These are phyloP conservation scores for Funneliformis mosseae DNA, from an alignment of 192 early-diverging fungal genomes.

Conservation along the genomic window DNA sequence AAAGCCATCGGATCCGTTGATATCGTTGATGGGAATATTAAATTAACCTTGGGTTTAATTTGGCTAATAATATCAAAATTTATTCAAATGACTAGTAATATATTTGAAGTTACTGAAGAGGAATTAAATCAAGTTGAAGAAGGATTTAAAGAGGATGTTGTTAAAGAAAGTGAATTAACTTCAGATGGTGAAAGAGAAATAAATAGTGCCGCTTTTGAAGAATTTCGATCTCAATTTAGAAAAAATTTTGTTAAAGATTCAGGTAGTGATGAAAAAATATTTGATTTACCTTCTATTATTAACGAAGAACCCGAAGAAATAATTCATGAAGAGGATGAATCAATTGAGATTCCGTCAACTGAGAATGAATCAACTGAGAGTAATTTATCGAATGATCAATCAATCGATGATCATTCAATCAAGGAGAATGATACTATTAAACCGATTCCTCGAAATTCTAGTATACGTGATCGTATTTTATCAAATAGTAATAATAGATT, in stretches of 20 bases:
- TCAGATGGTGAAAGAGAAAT: background rate
- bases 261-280: background rate
- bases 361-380: background rate
- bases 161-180: background rate
- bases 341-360: background rate
- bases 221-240: background rate
- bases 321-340: background rate
- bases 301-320: background rate
- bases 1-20: conserved; percentile 31
- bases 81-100: conserved; percentile 6
- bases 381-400: background rate
- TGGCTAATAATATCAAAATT: conserved; percentile 30
- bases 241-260: background rate
- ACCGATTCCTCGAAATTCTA: background rate
- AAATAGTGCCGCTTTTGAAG: background rate
- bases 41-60: conserved; percentile 33
- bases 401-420: background rate
- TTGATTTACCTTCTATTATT: background rate
- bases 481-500: background rate
- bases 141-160: conserved; percentile 3
- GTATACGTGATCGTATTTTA: background rate
- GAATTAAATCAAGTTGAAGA: background rate
- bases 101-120: conserved; percentile 22
- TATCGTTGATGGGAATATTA: conserved; percentile 34
- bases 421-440: background rate